Conservation (phyloP, 768 basidiomycete genomes). For the Psilocybe tampanensis region DNA sequence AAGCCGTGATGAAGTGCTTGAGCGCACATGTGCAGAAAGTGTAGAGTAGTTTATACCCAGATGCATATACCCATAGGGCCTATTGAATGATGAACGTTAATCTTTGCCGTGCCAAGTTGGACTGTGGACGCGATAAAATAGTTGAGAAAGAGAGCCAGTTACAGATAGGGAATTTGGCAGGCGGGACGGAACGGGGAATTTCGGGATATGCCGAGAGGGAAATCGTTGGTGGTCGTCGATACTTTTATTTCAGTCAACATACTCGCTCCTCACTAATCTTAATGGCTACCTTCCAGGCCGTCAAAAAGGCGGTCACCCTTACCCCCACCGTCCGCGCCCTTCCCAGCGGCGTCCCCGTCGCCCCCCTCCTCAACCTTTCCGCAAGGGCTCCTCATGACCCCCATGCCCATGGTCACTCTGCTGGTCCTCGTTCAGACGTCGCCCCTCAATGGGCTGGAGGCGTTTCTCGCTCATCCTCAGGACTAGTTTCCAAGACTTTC, state of each 20-base stretch:
- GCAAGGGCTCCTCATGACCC: slow-evolving; percentile 67
- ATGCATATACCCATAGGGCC: background rate
- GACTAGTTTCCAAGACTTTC: slow-evolving; percentile 68
- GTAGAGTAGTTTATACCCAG: slow-evolving; percentile 6
- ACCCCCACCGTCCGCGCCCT: slow-evolving; percentile 80
- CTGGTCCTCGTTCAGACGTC: slow-evolving; percentile 59
- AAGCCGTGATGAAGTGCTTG: slow-evolving; percentile 64
- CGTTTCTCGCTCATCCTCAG: slow-evolving; percentile 47
- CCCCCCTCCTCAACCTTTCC: slow-evolving; percentile 73
- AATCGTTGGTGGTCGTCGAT: slow-evolving; percentile 25
- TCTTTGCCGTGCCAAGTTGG: background rate
- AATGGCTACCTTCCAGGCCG: slow-evolving; percentile 75
- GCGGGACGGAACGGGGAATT: slow-evolving; percentile 48
- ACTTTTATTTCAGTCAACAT: slow-evolving; percentile 25
- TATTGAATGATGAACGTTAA: background rate
- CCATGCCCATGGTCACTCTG: slow-evolving; percentile 57
- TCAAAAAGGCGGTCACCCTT: slow-evolving; percentile 83
- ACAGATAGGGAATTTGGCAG: background rate
- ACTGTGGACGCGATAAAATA: no score
- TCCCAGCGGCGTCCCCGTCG: slow-evolving; percentile 78
- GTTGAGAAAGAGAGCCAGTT: background rate
- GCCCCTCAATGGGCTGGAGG: slow-evolving; percentile 69
- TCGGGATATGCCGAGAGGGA: slow-evolving; percentile 35
- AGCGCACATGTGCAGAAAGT: slow-evolving; percentile 46
- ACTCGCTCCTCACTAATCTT: slow-evolving; percentile 30